Percentiles rank a stretch among this genome's conserved stretches.
These are phyloP conservation scores for Apiotrichum mycotoxinovorans DNA, from an alignment of 1,284 basidiomycete genomes.

Conservation along the genomic window DNA sequence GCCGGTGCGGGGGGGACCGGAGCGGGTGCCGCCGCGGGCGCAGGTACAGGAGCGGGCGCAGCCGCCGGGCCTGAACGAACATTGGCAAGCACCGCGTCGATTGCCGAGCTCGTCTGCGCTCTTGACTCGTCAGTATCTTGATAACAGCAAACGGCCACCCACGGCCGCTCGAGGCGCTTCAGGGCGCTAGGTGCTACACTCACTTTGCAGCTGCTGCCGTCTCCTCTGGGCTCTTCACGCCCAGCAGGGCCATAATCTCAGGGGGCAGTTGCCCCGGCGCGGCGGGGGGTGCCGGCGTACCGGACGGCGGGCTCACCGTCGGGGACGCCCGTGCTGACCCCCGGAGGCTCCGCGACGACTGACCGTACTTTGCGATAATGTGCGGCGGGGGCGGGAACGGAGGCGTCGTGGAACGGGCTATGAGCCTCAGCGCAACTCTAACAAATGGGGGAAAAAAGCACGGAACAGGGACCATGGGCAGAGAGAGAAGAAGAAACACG, in stretches of 20 bases:
- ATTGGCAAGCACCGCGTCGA: slow-evolving; percentile 21
- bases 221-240: slow-evolving; percentile 26
- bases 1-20: slow-evolving; percentile 9
- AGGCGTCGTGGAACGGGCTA: slow-evolving; percentile 21
- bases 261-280: slow-evolving; percentile 30
- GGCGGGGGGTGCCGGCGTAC: not conserved
- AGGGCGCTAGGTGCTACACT: too few relatives aligned
- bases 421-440: slow-evolving; percentile 15
- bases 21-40: slow-evolving; percentile 1
- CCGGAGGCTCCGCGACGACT: not conserved
- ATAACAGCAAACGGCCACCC: too few relatives aligned
- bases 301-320: not conserved
- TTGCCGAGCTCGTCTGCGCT: slow-evolving; percentile 6
- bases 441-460: not conserved
- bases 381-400: slow-evolving; percentile 17
- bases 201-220: slow-evolving; percentile 8
- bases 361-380: slow-evolving; percentile 15
- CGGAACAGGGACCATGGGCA: not conserved
- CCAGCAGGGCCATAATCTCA: slow-evolving; percentile 42
- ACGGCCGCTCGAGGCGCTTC: too few relatives aligned
- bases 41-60: not conserved
- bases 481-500: not conserved
- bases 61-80: slow-evolving; percentile 3
- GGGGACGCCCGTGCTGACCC: not conserved
- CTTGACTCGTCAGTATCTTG: not conserved